Percentiles rank a stretch among this genome's conserved stretches.
Conservation (phyloP, 306 rosid genomes). For the Corylus americana region DNA sequence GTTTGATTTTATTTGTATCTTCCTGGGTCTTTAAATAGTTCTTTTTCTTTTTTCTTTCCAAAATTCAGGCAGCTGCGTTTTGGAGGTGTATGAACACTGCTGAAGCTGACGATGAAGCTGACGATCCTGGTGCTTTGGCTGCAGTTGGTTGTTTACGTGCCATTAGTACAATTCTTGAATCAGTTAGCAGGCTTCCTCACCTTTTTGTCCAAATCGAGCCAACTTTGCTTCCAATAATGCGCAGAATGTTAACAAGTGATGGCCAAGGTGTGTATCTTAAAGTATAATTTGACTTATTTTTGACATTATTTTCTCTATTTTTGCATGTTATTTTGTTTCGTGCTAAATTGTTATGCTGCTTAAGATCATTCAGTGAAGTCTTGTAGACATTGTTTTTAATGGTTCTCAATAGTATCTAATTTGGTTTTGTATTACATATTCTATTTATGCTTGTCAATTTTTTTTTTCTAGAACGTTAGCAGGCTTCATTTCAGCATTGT, state of each 20-base stretch:
- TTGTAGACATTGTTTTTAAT: too few species aligned
- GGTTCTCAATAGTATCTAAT: too few species aligned
- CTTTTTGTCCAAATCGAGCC: slow-evolving; percentile 85
- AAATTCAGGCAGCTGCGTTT: slow-evolving; percentile 76
- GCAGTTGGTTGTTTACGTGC: slow-evolving; percentile 98
- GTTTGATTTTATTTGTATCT: background rate
- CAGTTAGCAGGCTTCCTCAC: slow-evolving; percentile 95
- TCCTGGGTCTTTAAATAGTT: background rate
- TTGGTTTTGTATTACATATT: too few species aligned
- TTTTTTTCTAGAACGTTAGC: too few species aligned
- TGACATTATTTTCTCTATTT: background rate
- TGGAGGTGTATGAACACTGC: slow-evolving; percentile 97
- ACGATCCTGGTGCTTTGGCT: slow-evolving; percentile 91
- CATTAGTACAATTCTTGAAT: slow-evolving; percentile 92
- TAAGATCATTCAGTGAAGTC: too few species aligned
- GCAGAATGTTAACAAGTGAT: slow-evolving; percentile 84
- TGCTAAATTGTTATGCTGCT: too few species aligned
- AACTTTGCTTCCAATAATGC: slow-evolving; percentile 89
- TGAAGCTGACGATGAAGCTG: slow-evolving; percentile 86
- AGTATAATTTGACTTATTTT: slow-evolving; percentile 1
- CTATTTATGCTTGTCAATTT: too few species aligned
- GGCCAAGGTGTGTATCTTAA: slow-evolving; percentile 70
- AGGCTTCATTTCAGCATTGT: too few species aligned
- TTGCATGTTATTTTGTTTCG: background rate
- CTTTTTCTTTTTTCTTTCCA: background rate